Conservation (phyloP, 345 rosid genomes). For the Bruguiera gymnorhiza region DNA sequence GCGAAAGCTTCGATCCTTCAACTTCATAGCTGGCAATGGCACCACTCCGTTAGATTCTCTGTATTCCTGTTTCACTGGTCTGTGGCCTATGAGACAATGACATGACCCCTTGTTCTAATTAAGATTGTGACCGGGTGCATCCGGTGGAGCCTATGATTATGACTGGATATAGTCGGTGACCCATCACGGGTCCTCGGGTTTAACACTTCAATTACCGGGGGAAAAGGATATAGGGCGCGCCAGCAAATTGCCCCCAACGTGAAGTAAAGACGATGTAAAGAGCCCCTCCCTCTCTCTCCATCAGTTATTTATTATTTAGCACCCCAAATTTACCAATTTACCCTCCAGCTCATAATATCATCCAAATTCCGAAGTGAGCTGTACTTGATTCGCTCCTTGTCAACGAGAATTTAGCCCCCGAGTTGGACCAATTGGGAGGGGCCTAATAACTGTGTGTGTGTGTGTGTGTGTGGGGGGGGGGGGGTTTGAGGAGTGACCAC, state of each 20-base stretch:
- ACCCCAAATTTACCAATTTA: conserved; percentile 6
- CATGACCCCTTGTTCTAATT: neutral
- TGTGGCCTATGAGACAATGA: conserved; percentile 21
- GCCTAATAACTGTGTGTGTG: too few species aligned
- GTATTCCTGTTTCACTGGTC: conserved; percentile 19
- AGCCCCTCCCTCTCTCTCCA: neutral
- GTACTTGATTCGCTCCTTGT: neutral
- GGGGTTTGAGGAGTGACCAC: too few species aligned
- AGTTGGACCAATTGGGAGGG: neutral
- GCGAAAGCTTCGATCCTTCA: conserved; percentile 68
- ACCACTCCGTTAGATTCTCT: conserved; percentile 49
- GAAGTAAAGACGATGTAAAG: neutral
- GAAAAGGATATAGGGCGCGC: conserved; percentile 16
- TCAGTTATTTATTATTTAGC: conserved; percentile 19
- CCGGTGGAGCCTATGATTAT: conserved; percentile 21
- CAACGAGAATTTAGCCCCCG: neutral
- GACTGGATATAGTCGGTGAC: conserved; percentile 37
- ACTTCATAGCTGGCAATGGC: conserved; percentile 91
- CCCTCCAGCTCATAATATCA: neutral
- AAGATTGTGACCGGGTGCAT: conserved; percentile 16
- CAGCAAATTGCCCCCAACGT: conserved; percentile 33
- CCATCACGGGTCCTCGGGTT: conserved; percentile 49
- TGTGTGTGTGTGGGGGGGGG: too few species aligned
- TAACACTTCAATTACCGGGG: conserved; percentile 27
- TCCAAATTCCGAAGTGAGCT: neutral